Conservation (phyloP, 768 basidiomycete genomes). For the Tylopilus rubrobrunneus region DNA sequence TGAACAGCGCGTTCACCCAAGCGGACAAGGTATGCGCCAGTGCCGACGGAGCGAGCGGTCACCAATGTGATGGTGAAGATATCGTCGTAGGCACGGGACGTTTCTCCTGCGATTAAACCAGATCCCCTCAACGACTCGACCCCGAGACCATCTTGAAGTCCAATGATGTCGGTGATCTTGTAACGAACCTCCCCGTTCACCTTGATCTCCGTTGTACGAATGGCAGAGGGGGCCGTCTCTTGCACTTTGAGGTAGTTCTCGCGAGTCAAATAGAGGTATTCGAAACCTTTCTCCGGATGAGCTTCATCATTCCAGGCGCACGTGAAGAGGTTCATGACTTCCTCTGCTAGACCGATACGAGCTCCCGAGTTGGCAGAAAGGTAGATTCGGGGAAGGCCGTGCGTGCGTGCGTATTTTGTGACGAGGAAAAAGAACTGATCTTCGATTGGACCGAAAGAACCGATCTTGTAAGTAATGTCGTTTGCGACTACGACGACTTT, state of each 20-base stretch:
- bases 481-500: conserved; percentile 89
- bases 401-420: conserved; percentile 86
- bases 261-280: conserved; percentile 92
- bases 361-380: conserved; percentile 99
- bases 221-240: conserved; percentile 75
- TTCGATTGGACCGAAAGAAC: conserved; percentile 93
- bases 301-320: conserved; percentile 83
- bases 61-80: conserved; percentile 99
- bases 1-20: conserved; percentile 97
- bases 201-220: conserved; percentile 80
- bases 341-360: conserved; percentile 93
- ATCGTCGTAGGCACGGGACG: conserved; percentile 97
- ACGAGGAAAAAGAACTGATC: conserved; percentile 97
- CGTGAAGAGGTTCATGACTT: conserved; percentile 82
- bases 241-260: conserved; percentile 88
- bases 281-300: conserved; percentile 91
- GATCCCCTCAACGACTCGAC: conserved; percentile 96
- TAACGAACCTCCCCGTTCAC: conserved; percentile 83
- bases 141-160: conserved; percentile 94
- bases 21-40: conserved; percentile 97
- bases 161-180: conserved; percentile 96
- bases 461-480: conserved; percentile 98
- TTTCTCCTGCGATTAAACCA: conserved; percentile 97
- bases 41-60: conserved; percentile 97
- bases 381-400: conserved; percentile 92